Evolutionary conservation across 208 protist species (phyloP).

Genomic region (Leishmania guyanensis): DNA sequence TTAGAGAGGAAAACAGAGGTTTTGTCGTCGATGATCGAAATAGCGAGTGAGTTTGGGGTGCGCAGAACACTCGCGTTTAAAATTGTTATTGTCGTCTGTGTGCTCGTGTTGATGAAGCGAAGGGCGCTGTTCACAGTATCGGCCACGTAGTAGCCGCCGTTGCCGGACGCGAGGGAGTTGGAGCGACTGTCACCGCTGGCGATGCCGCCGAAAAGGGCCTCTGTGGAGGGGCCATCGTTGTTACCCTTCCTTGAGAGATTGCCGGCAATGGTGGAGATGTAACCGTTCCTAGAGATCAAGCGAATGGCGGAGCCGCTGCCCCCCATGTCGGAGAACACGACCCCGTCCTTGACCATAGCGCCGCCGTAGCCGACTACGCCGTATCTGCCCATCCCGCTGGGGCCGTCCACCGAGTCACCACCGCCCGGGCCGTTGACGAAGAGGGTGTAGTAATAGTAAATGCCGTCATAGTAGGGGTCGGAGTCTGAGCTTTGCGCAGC

Average conservation of each 20-base stretch:
- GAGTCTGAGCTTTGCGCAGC: background rate
- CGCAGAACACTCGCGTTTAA: background rate
- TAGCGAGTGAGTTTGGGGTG: background rate
- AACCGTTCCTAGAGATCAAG: slow-evolving; percentile 23
- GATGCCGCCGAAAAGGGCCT: slow-evolving; percentile 39
- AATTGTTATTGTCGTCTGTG: slow-evolving; percentile 31
- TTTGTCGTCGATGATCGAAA: background rate
- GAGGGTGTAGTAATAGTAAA: slow-evolving; percentile 37
- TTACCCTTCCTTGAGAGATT: slow-evolving; percentile 28
- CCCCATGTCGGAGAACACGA: slow-evolving; percentile 67
- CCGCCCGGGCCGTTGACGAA: slow-evolving; percentile 18
- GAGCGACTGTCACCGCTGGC: slow-evolving; percentile 2
- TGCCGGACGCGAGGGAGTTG: slow-evolving; percentile 31
- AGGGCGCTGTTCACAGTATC: slow-evolving; percentile 64
- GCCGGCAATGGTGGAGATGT: slow-evolving; percentile 54
- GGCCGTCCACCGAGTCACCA: slow-evolving; percentile 36
- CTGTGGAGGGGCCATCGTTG: slow-evolving; percentile 25
- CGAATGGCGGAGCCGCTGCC: slow-evolving; percentile 50
- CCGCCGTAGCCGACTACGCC: slow-evolving; percentile 33
- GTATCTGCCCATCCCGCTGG: slow-evolving; percentile 45
- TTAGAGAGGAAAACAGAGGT: slow-evolving; percentile 49
- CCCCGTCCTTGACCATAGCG: slow-evolving; percentile 1
- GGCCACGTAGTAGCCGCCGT: slow-evolving; percentile 39
- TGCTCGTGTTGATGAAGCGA: slow-evolving; percentile 41
- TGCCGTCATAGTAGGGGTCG: slow-evolving; percentile 18